Evolutionary conservation across 2,329 filamentous ascomycete genomes (phyloP).

Genomic region (Knufia petricola): DNA sequence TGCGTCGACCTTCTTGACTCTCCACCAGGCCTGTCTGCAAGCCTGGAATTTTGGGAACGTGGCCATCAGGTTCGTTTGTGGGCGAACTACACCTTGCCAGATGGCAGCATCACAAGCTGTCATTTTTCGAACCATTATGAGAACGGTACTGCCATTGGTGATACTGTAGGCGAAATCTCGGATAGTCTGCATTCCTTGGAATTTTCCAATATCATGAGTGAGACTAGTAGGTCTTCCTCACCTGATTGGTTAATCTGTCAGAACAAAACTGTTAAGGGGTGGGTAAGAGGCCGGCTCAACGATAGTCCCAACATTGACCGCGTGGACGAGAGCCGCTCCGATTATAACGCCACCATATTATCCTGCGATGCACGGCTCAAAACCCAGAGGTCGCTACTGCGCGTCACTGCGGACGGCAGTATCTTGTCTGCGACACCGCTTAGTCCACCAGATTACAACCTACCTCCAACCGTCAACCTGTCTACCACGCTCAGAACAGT

Average conservation of each 20-base stretch:
- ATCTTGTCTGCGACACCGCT: background rate
- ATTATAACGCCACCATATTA: slow-evolving; percentile 4
- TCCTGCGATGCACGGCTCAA: background rate
- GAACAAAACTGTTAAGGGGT: background rate
- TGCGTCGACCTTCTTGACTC: background rate
- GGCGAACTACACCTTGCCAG: background rate
- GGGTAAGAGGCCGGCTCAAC: background rate
- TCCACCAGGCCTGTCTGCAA: background rate
- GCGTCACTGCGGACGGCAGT: background rate
- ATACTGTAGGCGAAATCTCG: background rate
- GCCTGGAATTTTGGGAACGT: background rate
- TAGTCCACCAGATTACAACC: background rate
- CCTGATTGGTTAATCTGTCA: too few species aligned
- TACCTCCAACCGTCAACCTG: background rate
- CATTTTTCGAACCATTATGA: background rate
- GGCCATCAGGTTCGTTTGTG: background rate
- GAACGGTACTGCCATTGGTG: background rate
- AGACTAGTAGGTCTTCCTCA: too few species aligned
- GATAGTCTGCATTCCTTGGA: background rate
- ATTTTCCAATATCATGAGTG: background rate
- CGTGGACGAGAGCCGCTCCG: slow-evolving; percentile 2
- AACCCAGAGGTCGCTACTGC: background rate
- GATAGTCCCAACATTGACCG: background rate
- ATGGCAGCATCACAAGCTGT: background rate
- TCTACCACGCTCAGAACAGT: background rate